Evolutionary conservation across 1,139 yeast genomes (phyloP).

Genomic region (Candida frijolesensis): DNA sequence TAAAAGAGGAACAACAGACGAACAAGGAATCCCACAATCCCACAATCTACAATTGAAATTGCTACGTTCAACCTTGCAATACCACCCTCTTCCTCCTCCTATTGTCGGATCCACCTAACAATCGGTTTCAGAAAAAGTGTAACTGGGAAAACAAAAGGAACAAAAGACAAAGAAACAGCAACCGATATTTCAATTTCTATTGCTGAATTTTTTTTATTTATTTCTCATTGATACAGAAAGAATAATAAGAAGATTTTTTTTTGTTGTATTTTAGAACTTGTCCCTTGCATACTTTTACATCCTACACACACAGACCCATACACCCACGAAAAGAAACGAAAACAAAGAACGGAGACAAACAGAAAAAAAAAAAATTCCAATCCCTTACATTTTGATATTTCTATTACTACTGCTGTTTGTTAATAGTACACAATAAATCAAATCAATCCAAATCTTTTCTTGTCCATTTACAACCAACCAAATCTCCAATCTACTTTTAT

Average conservation of each 20-base stretch:
- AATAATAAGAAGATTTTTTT: neutral
- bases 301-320: neutral
- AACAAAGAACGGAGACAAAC: neutral
- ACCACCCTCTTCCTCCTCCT: too few relatives aligned
- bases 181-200: too few relatives aligned
- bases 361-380: neutral
- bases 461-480: neutral
- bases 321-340: neutral
- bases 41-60: too few relatives aligned
- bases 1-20: too few relatives aligned
- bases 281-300: constrained; percentile 7
- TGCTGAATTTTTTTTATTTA: neutral
- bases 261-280: neutral
- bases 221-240: neutral
- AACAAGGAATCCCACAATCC: too few relatives aligned
- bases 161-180: too few relatives aligned
- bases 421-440: neutral
- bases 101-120: too few relatives aligned
- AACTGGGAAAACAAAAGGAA: too few relatives aligned
- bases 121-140: too few relatives aligned
- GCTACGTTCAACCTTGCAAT: too few relatives aligned
- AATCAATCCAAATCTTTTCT: neutral
- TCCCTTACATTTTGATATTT: neutral
- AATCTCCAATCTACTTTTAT: too few relatives aligned
- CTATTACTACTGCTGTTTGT: neutral